Percentiles rank a stretch among this genome's conserved stretches.
These are phyloP conservation scores for Rhodomyrtus psidioides DNA, from an alignment of 441 rosid species.

Conservation along the genomic window DNA sequence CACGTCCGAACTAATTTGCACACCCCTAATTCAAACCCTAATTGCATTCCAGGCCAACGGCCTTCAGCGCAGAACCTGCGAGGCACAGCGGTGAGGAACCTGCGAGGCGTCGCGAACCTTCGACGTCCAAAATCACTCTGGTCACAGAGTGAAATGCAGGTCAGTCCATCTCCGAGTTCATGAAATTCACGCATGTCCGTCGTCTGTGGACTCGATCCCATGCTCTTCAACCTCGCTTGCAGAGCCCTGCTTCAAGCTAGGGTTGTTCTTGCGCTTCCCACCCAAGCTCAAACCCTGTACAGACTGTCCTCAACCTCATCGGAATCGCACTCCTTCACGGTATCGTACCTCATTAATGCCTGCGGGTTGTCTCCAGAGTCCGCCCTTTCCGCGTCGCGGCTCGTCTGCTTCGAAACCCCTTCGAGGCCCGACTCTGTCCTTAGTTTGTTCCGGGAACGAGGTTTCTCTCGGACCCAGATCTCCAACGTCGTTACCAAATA, in stretches of 20 bases:
- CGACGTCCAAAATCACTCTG: not conserved
- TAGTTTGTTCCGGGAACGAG: constrained; percentile 28
- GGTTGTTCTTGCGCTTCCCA: not conserved
- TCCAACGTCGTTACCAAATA: constrained; percentile 32
- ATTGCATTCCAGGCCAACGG: not conserved
- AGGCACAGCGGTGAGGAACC: not conserved
- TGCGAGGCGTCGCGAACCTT: not conserved
- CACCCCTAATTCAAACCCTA: not conserved
- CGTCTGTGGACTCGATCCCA: not conserved
- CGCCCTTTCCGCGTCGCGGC: constrained; percentile 31
- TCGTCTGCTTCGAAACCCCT: constrained; percentile 23
- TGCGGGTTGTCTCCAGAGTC: constrained; percentile 54
- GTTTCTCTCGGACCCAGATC: constrained; percentile 49
- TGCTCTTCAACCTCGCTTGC: not conserved
- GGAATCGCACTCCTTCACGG: constrained; percentile 28
- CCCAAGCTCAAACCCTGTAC: not conserved
- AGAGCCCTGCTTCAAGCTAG: not conserved
- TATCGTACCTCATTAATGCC: constrained; percentile 36
- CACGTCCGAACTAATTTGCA: too few relatives aligned
- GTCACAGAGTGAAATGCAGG: not conserved
- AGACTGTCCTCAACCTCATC: not conserved
- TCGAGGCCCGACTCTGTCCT: constrained; percentile 41
- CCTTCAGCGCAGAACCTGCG: not conserved
- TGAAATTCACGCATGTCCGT: not conserved
- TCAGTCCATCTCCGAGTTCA: not conserved